A percentile compares a stretch with the other conserved stretches of the same genome.
phyloP scores from a whole-genome alignment of 2,329 filamentous ascomycete genomes.

The Aphanoascus verrucosus region DNA sequence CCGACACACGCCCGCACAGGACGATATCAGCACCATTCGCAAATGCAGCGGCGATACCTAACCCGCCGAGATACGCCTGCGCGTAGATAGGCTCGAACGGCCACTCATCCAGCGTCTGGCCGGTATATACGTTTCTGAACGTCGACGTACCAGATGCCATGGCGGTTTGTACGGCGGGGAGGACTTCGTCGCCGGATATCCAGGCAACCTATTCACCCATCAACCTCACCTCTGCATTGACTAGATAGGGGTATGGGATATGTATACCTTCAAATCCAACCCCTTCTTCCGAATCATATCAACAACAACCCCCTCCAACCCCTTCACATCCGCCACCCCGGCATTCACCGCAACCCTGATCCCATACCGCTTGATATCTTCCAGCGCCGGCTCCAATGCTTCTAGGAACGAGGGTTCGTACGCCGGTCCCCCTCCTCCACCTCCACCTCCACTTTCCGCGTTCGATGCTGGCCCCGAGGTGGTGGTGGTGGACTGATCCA shows the following conservation, averaged over 20 bases:
- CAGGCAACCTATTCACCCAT: conserved; percentile 41
- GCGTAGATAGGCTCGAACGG: conserved; percentile 28
- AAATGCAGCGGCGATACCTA: conserved; percentile 33
- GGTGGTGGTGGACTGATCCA: conserved; percentile 26
- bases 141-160: conserved; percentile 26
- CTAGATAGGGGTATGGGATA: no score
- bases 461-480: conserved; percentile 15
- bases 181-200: conserved; percentile 40
- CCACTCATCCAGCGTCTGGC: conserved; percentile 28
- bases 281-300: conserved; percentile 31
- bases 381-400: conserved; percentile 34
- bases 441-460: no score
- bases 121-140: conserved; percentile 35
- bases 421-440: conserved; percentile 26
- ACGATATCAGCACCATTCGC: conserved; percentile 36
- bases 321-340: conserved; percentile 34
- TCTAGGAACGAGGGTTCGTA: conserved; percentile 46
- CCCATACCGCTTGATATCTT: conserved; percentile 31
- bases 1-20: conserved; percentile 36
- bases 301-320: conserved; percentile 31
- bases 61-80: conserved; percentile 30
- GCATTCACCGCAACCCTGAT: conserved; percentile 40
- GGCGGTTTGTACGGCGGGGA: conserved; percentile 25
- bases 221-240: no score
- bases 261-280: conserved; percentile 31